phyloP scores from a whole-genome alignment of 306 rosid species.

The Prunus salicina region DNA sequence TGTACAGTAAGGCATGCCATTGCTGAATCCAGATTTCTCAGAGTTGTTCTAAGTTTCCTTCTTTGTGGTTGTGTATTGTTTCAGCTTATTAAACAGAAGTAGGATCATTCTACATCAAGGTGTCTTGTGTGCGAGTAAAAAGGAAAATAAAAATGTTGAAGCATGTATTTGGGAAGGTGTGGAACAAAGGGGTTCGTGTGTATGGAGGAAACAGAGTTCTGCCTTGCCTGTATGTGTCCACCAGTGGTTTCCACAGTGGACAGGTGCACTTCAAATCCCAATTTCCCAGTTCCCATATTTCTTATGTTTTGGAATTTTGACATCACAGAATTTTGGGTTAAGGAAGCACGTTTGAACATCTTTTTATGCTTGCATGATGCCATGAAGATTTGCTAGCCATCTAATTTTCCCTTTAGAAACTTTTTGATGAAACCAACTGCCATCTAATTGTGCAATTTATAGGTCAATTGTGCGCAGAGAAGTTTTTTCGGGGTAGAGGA shows the following conservation, averaged over 20 bases:
- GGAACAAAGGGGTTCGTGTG: conserved; percentile 31
- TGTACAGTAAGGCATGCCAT: background rate
- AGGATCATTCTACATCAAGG: background rate
- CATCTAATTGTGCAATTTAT: conserved; percentile 11
- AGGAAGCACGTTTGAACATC: background rate
- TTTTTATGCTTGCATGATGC: background rate
- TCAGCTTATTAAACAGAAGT: background rate
- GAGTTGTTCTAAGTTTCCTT: background rate
- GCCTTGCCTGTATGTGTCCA: conserved; percentile 50
- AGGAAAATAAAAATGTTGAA: conserved; percentile 50
- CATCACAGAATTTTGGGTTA: background rate
- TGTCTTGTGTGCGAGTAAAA: conserved; percentile 2
- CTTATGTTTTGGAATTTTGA: background rate
- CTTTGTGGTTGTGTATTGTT: background rate
- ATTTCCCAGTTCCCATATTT: background rate
- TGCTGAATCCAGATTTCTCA: background rate
- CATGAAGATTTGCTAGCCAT: background rate
- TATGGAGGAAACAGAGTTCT: conserved; percentile 40
- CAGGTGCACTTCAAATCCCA: conserved; percentile 40
- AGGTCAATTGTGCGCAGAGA: conserved; percentile 72
- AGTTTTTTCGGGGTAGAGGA: conserved; percentile 96
- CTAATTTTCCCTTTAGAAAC: background rate
- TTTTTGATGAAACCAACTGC: background rate
- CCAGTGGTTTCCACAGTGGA: conserved; percentile 50
- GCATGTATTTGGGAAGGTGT: conserved; percentile 45